Evolutionary conservation across 164 flowering plant species (phyloP).

Genomic region (Magnolia sinica): DNA sequence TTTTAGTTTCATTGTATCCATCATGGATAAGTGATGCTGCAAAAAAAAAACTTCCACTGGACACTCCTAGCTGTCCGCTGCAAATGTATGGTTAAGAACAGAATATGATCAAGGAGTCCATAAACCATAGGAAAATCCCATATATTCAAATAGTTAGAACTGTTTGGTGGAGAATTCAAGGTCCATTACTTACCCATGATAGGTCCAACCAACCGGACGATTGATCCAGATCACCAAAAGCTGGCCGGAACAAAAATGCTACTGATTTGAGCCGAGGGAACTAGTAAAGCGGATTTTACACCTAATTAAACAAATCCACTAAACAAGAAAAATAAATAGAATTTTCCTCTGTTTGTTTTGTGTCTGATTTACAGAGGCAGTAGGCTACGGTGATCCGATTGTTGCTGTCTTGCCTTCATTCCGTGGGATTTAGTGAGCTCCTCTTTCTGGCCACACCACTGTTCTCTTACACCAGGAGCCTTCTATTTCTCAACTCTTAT

Average conservation of each 20-base stretch:
- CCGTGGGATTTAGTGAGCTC: slow-evolving; percentile 47
- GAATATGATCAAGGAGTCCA: too few relatives aligned
- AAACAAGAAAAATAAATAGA: background rate
- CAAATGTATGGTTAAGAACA: too few relatives aligned
- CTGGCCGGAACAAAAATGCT: background rate
- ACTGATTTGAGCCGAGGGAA: background rate
- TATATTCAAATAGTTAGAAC: background rate
- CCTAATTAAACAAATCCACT: too few relatives aligned
- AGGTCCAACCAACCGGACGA: background rate
- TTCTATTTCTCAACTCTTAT: background rate
- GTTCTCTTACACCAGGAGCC: background rate
- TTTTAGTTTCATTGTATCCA: too few relatives aligned
- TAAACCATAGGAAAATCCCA: background rate
- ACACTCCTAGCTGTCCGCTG: too few relatives aligned
- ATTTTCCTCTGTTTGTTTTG: background rate
- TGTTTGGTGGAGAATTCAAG: background rate
- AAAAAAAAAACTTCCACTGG: too few relatives aligned
- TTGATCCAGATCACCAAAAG: background rate
- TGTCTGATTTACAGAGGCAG: slow-evolving; percentile 56
- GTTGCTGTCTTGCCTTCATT: slow-evolving; percentile 89
- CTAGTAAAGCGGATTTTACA: background rate
- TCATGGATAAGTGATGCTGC: too few relatives aligned
- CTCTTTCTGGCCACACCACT: background rate
- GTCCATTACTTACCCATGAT: background rate
- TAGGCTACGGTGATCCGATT: slow-evolving; percentile 91